phyloP scores from a whole-genome alignment of 2,329 filamentous ascomycete genomes.

The Pestalotiopsis sp. region DNA sequence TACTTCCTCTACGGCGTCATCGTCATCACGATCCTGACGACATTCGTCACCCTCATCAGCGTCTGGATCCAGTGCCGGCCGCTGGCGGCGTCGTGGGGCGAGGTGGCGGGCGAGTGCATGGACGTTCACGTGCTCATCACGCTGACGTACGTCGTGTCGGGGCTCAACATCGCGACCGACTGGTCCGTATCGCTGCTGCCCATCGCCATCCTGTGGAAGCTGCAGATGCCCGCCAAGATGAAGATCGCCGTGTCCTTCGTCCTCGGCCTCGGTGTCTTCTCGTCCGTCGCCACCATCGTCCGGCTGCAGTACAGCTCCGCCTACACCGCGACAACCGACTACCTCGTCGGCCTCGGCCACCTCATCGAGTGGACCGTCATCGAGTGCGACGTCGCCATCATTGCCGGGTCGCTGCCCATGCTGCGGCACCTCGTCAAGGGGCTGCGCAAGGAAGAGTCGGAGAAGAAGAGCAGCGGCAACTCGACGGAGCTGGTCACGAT shows the following conservation, averaged over 20 bases:
- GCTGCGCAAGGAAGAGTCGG: background rate
- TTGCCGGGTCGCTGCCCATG: constrained; percentile 18
- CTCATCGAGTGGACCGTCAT: constrained; percentile 16
- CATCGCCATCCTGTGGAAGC: constrained; percentile 12
- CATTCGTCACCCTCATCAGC: constrained; percentile 14
- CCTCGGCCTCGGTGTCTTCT: constrained; percentile 13
- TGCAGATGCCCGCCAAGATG: constrained; percentile 13
- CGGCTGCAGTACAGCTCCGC: constrained; percentile 5
- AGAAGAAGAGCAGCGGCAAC: background rate
- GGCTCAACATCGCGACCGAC: constrained; percentile 11
- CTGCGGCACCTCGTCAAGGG: constrained; percentile 12
- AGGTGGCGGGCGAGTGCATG: constrained; percentile 10
- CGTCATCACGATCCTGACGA: constrained; percentile 10
- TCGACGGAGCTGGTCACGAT: constrained; percentile 4
- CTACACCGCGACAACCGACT: constrained; percentile 1
- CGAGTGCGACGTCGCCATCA: constrained; percentile 15
- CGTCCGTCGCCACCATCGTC: constrained; percentile 15
- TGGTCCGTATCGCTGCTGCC: constrained; percentile 9
- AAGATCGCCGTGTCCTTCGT: constrained; percentile 13
- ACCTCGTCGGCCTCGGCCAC: constrained; percentile 13
- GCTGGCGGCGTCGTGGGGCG: constrained; percentile 15
- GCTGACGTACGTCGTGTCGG: constrained; percentile 19
- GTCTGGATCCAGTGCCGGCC: constrained; percentile 16
- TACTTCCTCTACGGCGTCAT: constrained; percentile 15
- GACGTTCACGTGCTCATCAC: constrained; percentile 7